These are phyloP conservation scores for Solioccasus polychromus DNA, from an alignment of 768 basidiomycete genomes.

Conservation along the genomic window DNA sequence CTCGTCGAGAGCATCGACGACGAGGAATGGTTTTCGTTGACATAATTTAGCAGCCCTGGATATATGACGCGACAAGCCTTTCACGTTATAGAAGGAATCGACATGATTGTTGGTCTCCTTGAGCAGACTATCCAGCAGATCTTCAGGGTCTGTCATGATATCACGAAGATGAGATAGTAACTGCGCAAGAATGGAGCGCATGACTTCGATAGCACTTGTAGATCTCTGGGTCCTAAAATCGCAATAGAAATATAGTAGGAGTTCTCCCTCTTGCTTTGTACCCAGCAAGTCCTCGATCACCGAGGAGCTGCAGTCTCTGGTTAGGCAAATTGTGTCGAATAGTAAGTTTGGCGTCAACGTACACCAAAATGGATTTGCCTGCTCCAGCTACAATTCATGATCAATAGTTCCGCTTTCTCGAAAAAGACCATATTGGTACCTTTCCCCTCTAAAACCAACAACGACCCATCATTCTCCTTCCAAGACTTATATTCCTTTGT, in stretches of 20 bases:
- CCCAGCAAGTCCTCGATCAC: too few relatives aligned
- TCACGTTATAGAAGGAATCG: constrained; percentile 1
- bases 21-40: constrained; percentile 3
- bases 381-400: too few relatives aligned
- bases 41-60: not conserved
- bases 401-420: too few relatives aligned
- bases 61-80: constrained; percentile 1
- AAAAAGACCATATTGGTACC: too few relatives aligned
- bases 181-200: constrained; percentile 22
- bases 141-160: not conserved
- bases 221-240: constrained; percentile 13
- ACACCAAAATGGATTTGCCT: too few relatives aligned
- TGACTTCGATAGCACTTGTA: constrained; percentile 11
- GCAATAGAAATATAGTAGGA: constrained; percentile 20
- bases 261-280: not conserved
- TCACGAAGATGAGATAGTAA: not conserved
- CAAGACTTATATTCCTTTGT: constrained; percentile 2
- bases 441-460: too few relatives aligned
- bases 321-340: too few relatives aligned
- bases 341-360: too few relatives aligned
- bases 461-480: too few relatives aligned
- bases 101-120: not conserved
- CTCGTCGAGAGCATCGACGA: constrained; percentile 25
- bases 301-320: too few relatives aligned
- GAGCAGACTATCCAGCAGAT: constrained; percentile 4